Evolutionary conservation across 78 protist species (phyloP).

Genomic region (Dictyostelium brefeldianum): DNA sequence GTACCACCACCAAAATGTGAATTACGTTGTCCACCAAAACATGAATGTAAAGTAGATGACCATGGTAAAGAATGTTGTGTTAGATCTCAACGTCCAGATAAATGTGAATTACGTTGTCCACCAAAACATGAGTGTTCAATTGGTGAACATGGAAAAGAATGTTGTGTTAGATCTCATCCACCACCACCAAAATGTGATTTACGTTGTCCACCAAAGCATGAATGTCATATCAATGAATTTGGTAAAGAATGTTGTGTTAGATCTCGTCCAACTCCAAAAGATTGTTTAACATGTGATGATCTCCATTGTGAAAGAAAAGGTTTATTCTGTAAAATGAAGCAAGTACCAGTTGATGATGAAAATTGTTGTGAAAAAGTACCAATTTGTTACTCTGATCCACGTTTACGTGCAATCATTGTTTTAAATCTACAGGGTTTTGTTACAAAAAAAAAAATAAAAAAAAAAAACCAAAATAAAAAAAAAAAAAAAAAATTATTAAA

Average conservation of each 20-base stretch:
- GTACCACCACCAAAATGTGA: background rate
- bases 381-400: background rate
- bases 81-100: background rate
- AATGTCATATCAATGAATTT: background rate
- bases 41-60: slow-evolving; percentile 8
- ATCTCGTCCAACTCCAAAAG: background rate
- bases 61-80: slow-evolving; percentile 12
- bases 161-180: background rate
- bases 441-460: no score
- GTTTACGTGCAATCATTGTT: background rate
- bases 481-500: background rate
- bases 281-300: slow-evolving; percentile 9
- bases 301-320: slow-evolving; percentile 8
- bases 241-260: slow-evolving; percentile 5
- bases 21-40: slow-evolving; percentile 24
- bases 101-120: background rate
- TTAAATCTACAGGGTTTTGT: no score
- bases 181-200: background rate
- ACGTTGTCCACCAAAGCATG: slow-evolving; percentile 26
- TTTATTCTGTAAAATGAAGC: background rate
- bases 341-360: background rate
- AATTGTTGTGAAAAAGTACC: slow-evolving; percentile 26
- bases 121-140: background rate
- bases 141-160: background rate
- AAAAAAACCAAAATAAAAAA: background rate